Evolutionary conservation across 2,329 filamentous ascomycete genomes (phyloP).

Genomic region (Aureobasidium sp.): DNA sequence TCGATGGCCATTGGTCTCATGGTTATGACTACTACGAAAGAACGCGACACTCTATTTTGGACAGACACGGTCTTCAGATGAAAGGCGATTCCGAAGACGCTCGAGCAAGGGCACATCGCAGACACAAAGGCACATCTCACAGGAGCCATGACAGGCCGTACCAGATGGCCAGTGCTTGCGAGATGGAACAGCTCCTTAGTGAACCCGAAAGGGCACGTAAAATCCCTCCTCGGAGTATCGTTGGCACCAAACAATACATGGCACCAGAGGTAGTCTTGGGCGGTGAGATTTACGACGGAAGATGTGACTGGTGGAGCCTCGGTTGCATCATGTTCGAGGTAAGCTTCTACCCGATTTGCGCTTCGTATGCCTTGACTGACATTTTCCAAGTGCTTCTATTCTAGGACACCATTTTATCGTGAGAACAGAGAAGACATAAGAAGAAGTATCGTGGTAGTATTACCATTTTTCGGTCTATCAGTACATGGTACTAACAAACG

Average conservation of each 20-base stretch:
- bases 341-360: conserved; percentile 14
- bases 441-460: conserved; percentile 67
- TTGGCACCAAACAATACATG: conserved; percentile 98
- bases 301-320: conserved; percentile 96
- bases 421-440: conserved; percentile 80
- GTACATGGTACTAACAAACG: background rate
- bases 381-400: conserved; percentile 66
- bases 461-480: background rate
- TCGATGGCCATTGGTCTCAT: conserved; percentile 92
- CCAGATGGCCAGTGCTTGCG: conserved; percentile 21
- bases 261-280: conserved; percentile 84
- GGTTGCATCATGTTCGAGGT: conserved; percentile 87
- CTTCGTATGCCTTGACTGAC: conserved; percentile 1
- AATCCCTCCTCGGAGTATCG: conserved; percentile 70
- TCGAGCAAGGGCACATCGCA: conserved; percentile 37
- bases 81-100: conserved; percentile 67
- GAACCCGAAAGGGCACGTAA: conserved; percentile 50
- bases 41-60: conserved; percentile 70
- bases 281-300: conserved; percentile 78
- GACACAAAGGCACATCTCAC: conserved; percentile 18
- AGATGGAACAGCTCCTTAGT: conserved; percentile 30
- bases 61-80: conserved; percentile 67
- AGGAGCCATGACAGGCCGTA: conserved; percentile 15
- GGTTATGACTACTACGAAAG: conserved; percentile 80
- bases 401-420: conserved; percentile 80